Evolutionary conservation across 768 basidiomycete genomes (phyloP).

Genomic region (Podaxis pistillaris): DNA sequence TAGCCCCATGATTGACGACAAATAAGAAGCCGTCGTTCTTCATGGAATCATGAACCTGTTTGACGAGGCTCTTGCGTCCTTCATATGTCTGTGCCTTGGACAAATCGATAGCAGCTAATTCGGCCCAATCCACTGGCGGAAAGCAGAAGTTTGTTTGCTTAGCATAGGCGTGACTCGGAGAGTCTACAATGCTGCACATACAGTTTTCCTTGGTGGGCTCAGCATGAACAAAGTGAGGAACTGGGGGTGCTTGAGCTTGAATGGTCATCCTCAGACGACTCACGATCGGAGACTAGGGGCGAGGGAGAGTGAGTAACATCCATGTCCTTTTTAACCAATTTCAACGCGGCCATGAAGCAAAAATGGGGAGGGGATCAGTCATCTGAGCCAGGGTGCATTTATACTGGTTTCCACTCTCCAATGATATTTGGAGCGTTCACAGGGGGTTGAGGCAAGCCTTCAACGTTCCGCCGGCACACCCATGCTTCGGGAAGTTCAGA

Average conservation of each 20-base stretch:
- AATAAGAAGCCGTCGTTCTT: slow-evolving; percentile 43
- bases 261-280: background rate
- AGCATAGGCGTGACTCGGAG: background rate
- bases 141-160: background rate
- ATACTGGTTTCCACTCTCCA: background rate
- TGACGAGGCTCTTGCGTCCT: slow-evolving; percentile 33
- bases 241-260: background rate
- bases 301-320: background rate
- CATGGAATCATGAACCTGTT: slow-evolving; percentile 41
- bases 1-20: slow-evolving; percentile 47
- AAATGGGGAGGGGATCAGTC: slow-evolving; percentile 4
- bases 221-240: slow-evolving; percentile 13
- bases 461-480: background rate
- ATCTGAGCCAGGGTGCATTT: background rate
- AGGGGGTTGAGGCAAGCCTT: background rate
- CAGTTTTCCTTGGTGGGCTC: slow-evolving; percentile 10
- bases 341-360: background rate
- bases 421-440: slow-evolving; percentile 1
- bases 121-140: slow-evolving; percentile 32
- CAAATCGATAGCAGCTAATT: slow-evolving; percentile 49
- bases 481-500: background rate
- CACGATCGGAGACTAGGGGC: background rate
- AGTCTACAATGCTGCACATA: background rate
- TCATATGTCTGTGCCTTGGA: slow-evolving; percentile 35
- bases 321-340: background rate